Evolutionary conservation across 495 filamentous ascomycete genomes (phyloP).

Genomic region (Neurospora tetraspora): DNA sequence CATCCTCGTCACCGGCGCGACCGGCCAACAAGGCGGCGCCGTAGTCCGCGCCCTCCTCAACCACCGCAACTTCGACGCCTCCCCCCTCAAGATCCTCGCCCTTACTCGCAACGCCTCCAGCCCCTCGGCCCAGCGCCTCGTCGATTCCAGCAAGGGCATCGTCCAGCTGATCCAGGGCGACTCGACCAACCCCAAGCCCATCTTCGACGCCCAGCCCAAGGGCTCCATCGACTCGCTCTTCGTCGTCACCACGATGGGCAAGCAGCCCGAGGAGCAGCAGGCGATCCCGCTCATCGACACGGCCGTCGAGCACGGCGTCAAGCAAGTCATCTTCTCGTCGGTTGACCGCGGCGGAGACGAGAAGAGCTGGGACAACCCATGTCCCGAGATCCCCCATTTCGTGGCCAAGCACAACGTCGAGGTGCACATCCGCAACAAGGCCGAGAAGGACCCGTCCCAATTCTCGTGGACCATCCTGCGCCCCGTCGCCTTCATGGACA

Average conservation of each 20-base stretch:
- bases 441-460: slow-evolving; percentile 20
- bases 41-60: slow-evolving; percentile 48
- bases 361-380: slow-evolving; percentile 38
- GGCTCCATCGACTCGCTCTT: slow-evolving; percentile 37
- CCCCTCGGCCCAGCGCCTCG: slow-evolving; percentile 41
- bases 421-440: slow-evolving; percentile 39
- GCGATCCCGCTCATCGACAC: slow-evolving; percentile 54
- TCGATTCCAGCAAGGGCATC: slow-evolving; percentile 15
- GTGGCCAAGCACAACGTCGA: slow-evolving; percentile 55
- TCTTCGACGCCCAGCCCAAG: slow-evolving; percentile 42
- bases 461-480: slow-evolving; percentile 48
- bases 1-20: slow-evolving; percentile 53
- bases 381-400: slow-evolving; percentile 54
- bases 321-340: slow-evolving; percentile 55
- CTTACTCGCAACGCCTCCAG: slow-evolving; percentile 54
- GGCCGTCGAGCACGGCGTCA: slow-evolving; percentile 31
- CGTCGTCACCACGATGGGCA: slow-evolving; percentile 35
- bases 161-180: slow-evolving; percentile 50
- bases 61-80: slow-evolving; percentile 13
- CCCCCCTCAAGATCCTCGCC: slow-evolving; percentile 52
- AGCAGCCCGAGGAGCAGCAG: slow-evolving; percentile 44
- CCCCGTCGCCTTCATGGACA: slow-evolving; percentile 59
- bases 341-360: slow-evolving; percentile 57
- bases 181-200: slow-evolving; percentile 35
- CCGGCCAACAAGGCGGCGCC: slow-evolving; percentile 60